Base-by-base conservation (phyloP, 805 yeast species). In the Wickerhamiella azyma region DNA sequence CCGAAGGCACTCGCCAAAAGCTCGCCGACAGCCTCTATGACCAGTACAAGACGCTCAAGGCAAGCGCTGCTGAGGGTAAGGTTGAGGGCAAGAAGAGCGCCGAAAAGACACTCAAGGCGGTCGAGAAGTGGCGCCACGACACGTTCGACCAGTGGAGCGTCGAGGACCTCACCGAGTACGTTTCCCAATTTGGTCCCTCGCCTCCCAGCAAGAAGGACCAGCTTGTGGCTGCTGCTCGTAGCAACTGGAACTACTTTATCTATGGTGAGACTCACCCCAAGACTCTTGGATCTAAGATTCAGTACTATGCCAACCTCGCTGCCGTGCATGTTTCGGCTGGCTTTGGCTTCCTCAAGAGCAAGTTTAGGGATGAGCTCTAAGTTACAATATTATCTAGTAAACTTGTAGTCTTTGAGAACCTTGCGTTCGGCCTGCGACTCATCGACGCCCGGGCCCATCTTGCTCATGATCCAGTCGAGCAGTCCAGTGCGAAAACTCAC, bases 81-180 rank as follows among this genome's bases (percentile, higher is more conserved):
- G 63, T 68, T 28, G 63, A 69, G 45, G 69, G 66, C n/a, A 54
- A 74, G 43, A 66, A 67, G 39, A 61, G 69, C 1, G 54, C 74
- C 42, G 62, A 69, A 44, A 50, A 68, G 38, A 58, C 66, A 9
- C 55, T 61, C 38, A 59, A 61, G 43, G 53, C 62, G 6, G 50
- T 68, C 3, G 64, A 64, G 43, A 47, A 51, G 26, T 53, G 70
- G 48, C 69, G 66, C 52, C 69, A 67, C 32, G 66, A 66, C 33
- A 61, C 71, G 17, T 70, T 75, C 56, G 66, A 73, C 48, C 60
- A 66, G 14, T 76, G 81, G 81, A 60, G 75, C 3, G 65, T 71
- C 21, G 64, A 69, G 4, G 81, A 78, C 53, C 59, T 79, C 48
- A 63, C 67, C 53, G 71, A 70, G 49, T 79, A 82, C 75, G 59